phyloP scores from a whole-genome alignment of 2,329 filamentous ascomycete species.

The Cladophialophora bantiana region DNA sequence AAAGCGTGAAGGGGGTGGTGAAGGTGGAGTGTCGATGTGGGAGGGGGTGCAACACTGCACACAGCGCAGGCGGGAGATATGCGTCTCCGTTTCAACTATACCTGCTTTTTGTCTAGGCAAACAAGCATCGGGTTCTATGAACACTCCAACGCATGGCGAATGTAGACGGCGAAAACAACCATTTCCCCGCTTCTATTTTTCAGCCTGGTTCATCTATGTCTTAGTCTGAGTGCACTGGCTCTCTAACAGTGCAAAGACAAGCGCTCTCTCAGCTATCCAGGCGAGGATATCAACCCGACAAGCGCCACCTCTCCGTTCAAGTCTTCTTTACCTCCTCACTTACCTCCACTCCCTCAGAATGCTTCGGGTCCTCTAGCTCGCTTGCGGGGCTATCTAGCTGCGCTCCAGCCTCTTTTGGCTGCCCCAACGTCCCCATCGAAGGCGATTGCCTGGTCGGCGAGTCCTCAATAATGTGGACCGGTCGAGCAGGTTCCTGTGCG shows the following conservation, averaged over 20 bases:
- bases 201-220: not conserved
- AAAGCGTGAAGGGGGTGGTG: not conserved
- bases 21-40: slow-evolving; percentile 2
- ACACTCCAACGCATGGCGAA: too few relatives aligned
- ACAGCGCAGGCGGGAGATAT: not conserved
- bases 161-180: too few relatives aligned
- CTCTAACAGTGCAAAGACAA: not conserved
- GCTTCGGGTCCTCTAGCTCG: not conserved
- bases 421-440: not conserved
- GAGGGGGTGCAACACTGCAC: not conserved
- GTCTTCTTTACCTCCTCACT: not conserved
- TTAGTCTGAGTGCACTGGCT: not conserved
- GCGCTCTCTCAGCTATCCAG: not conserved
- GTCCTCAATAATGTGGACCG: slow-evolving; percentile 30
- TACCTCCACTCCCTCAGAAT: not conserved
- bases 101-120: too few relatives aligned
- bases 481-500: slow-evolving; percentile 25
- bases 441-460: slow-evolving; percentile 5
- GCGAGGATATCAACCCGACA: not conserved
- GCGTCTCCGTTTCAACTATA: too few relatives aligned
- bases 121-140: too few relatives aligned
- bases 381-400: not conserved
- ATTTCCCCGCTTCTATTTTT: not conserved
- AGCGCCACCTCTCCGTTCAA: not conserved
- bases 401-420: not conserved